These are phyloP conservation scores for Leersia perrieri DNA, from an alignment of 176 grass and related monocot genomes.

Conservation along the genomic window DNA sequence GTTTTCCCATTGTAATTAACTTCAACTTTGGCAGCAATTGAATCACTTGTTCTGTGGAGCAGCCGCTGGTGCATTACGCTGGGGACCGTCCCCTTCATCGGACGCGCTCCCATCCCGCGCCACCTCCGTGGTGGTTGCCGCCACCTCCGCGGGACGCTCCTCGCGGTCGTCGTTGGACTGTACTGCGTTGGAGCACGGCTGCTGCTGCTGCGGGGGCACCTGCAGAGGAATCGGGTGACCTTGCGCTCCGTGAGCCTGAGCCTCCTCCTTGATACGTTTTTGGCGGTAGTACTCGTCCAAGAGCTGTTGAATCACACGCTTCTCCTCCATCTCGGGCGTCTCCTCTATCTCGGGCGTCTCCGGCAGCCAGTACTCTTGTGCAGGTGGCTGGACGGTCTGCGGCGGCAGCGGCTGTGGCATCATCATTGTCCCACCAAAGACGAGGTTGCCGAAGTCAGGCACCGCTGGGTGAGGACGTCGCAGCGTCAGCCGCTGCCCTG, in stretches of 20 bases:
- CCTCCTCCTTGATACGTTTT: too few species aligned
- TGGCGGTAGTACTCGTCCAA: neutral
- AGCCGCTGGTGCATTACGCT: neutral
- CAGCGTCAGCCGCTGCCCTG: neutral
- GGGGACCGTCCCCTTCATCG: neutral
- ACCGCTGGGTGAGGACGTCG: neutral
- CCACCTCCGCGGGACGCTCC: neutral
- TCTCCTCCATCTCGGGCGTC: neutral
- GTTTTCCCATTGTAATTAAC: too few species aligned
- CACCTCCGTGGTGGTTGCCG: neutral
- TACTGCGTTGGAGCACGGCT: neutral
- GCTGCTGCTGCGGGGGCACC: neutral
- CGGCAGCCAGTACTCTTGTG: neutral
- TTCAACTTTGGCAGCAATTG: neutral
- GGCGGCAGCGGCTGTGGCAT: neutral
- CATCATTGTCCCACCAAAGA: neutral
- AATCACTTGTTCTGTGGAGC: neutral
- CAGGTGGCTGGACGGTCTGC: neutral
- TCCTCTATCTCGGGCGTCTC: neutral
- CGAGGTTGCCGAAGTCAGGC: neutral
- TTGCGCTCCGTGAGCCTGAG: neutral
- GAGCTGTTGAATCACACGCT: neutral
- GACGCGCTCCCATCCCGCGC: neutral
- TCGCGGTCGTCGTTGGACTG: neutral
- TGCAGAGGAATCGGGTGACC: neutral